Evolutionary conservation across 345 rosid species (phyloP).

Genomic region (Hibiscus syriacus): DNA sequence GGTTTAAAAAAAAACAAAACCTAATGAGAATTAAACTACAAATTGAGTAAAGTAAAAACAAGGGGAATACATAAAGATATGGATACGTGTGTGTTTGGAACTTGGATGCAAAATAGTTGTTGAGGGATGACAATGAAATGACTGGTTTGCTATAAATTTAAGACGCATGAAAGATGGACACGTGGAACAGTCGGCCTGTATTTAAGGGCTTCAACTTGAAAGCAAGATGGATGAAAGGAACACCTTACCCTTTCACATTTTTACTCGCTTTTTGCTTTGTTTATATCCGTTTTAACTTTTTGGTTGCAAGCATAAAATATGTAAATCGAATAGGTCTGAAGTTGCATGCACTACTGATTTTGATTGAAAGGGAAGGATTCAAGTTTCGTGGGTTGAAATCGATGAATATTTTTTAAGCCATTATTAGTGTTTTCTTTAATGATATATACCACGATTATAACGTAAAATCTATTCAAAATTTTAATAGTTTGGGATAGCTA

Average conservation of each 20-base stretch:
- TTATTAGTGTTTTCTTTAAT: background rate
- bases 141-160: background rate
- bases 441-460: too few relatives aligned
- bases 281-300: background rate
- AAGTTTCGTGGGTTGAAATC: background rate
- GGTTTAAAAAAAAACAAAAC: too few relatives aligned
- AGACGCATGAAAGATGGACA: background rate
- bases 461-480: too few relatives aligned
- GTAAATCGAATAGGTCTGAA: background rate
- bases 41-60: too few relatives aligned
- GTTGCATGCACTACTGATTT: background rate
- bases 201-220: background rate
- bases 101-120: background rate
- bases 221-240: too few relatives aligned
- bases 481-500: too few relatives aligned
- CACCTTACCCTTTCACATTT: background rate
- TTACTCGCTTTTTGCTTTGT: background rate
- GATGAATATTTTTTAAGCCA: background rate
- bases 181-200: background rate
- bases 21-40: too few relatives aligned
- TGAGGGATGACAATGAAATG: background rate
- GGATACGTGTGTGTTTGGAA: background rate
- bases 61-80: too few relatives aligned
- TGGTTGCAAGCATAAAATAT: background rate
- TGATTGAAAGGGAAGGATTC: background rate